phyloP scores from a whole-genome alignment of 2,329 filamentous ascomycete species.

The Cladorrhinum sp. region DNA sequence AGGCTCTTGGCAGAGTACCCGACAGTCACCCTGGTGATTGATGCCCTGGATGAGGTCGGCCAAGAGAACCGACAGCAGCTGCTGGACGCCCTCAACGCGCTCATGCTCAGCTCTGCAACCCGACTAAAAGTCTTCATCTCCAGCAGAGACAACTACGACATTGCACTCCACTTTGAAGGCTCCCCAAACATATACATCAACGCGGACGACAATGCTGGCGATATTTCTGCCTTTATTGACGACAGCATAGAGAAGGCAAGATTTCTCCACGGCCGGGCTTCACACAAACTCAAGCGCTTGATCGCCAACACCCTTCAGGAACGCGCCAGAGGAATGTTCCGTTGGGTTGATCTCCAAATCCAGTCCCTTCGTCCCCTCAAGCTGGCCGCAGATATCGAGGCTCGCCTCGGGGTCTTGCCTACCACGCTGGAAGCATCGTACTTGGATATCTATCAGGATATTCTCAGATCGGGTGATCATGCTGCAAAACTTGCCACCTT shows the following conservation, averaged over 20 bases:
- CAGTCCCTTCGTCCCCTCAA: neutral
- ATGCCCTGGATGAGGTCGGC: neutral
- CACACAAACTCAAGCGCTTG: neutral
- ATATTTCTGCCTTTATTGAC: neutral
- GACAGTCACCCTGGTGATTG: neutral
- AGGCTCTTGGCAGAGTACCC: neutral
- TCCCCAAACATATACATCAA: neutral
- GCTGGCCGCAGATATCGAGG: neutral
- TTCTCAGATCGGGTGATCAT: neutral
- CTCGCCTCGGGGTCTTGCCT: neutral
- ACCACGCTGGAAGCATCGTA: neutral
- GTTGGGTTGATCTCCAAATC: neutral
- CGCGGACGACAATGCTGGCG: neutral
- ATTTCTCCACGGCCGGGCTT: neutral
- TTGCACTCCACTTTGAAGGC: neutral
- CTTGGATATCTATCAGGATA: neutral
- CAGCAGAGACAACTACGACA: neutral
- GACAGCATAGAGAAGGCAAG: neutral
- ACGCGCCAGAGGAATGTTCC: constrained; percentile 1
- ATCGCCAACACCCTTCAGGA: neutral
- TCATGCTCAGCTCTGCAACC: neutral
- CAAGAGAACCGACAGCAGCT: neutral
- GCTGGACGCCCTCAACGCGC: neutral
- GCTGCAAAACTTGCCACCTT: neutral
- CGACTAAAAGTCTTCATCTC: neutral